Evolutionary conservation across 805 yeast species (phyloP), one percentile per base, ranked within the genome.

Genomic region (Yarrowia keelungensis): DNA sequence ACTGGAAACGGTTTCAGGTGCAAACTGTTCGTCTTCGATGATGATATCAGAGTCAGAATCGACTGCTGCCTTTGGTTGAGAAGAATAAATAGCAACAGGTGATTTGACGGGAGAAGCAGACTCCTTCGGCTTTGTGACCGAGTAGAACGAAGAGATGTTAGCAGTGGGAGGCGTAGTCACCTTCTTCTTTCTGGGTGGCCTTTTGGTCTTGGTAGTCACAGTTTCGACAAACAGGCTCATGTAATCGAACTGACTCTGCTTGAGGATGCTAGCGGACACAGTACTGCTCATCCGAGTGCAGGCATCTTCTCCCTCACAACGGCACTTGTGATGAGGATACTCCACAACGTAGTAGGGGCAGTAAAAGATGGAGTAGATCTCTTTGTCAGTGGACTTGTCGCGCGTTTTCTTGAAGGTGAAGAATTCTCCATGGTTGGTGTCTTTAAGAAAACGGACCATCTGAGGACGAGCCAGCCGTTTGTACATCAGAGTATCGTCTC

Each of bases 191-290:
- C 42, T 41, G 16, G 56, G 32, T 7, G 35, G 41, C 19, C 7
- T 42, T 1, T 26, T 56, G 5, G 47, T 19, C 7, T 26, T 26
- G 7, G 42, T 42, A 10, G 19, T n/a, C 12, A 45, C 9, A 7
- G 3, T 2, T 10, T 59, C 51, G 10, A 59, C 35, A 12, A 45
- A 59, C 7, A 32, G 12, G 32, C 35, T 41, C 35, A 45, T 43
- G 51, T 59, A 59, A n/a, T 59, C 19, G 19, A 16, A 45, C 26
- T 39, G 9, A 26, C 51, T 45, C 65, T 59, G 65, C 42, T 32
- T 59, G 35, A 59, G n/a, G 2, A 59, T 22, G n/a, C 65, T 59
- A 43, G 65, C 65, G 2, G 65, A 59, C 2, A 59, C 42, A 2
- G 51, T 14, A 12, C 51, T 42, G 14, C 32, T 59, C 11, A 43